phyloP scores from a whole-genome alignment of 2,329 filamentous ascomycete genomes.

The Curvularia sp. region DNA sequence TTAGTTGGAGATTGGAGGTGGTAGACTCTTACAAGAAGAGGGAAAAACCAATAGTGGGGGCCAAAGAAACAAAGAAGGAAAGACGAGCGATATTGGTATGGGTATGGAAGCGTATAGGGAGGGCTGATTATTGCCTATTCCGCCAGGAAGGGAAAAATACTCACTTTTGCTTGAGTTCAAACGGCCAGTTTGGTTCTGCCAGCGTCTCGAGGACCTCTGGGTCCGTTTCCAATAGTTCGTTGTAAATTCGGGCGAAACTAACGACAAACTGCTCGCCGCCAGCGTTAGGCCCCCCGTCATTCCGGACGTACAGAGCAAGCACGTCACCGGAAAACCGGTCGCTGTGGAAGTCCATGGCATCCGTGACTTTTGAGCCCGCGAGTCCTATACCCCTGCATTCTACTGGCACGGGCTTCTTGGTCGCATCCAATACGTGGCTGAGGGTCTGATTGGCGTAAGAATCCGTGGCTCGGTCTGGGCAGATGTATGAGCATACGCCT shows the following conservation, averaged over 20 bases:
- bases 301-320: constrained; percentile 44
- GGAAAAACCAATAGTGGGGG: not conserved
- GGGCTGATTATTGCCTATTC: not conserved
- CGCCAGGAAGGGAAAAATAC: constrained; percentile 5
- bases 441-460: constrained; percentile 49
- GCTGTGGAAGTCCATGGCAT: constrained; percentile 49
- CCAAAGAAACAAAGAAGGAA: not conserved
- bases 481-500: constrained; percentile 43
- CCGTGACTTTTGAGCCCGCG: constrained; percentile 47
- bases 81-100: not conserved
- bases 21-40: not conserved
- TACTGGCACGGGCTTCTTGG: constrained; percentile 39
- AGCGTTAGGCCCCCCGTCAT: constrained; percentile 39
- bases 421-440: constrained; percentile 49
- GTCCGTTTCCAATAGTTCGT: constrained; percentile 42
- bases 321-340: constrained; percentile 50
- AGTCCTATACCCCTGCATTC: constrained; percentile 47
- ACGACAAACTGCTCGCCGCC: constrained; percentile 46
- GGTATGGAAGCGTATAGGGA: not conserved
- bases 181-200: constrained; percentile 46
- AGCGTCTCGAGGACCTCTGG: constrained; percentile 47
- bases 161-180: constrained; percentile 49
- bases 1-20: no score
- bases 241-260: constrained; percentile 48
- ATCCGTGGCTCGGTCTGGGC: constrained; percentile 44